phyloP scores from a whole-genome alignment of 495 filamentous ascomycete species.

The Penicillium silybi region DNA sequence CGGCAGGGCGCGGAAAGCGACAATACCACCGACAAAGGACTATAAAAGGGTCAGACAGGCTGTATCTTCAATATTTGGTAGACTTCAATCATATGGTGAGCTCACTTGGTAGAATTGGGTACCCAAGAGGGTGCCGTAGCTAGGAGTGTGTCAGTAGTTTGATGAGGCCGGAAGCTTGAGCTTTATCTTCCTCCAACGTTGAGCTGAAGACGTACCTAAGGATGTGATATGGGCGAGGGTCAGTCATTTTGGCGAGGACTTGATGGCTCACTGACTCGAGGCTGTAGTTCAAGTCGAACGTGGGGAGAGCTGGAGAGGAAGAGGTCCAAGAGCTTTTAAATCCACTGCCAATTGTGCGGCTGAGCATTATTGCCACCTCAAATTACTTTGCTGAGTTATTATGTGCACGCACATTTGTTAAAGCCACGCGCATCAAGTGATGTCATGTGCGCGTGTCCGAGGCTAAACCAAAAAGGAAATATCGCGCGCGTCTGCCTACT shows the following conservation, averaged over 20 bases:
- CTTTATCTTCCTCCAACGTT: not conserved
- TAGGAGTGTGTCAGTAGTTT: slow-evolving; percentile 33
- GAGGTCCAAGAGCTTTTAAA: slow-evolving; percentile 3
- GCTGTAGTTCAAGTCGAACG: not conserved
- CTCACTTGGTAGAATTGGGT: slow-evolving; percentile 73
- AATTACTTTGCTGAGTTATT: not conserved
- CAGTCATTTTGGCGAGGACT: slow-evolving; percentile 28
- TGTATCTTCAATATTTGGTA: not conserved
- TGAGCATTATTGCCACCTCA: slow-evolving; percentile 1
- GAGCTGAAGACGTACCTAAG: slow-evolving; percentile 55
- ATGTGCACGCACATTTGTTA: slow-evolving; percentile 7
- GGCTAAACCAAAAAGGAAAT: slow-evolving; percentile 38
- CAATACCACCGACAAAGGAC: slow-evolving; percentile 75
- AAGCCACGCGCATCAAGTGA: slow-evolving; percentile 24
- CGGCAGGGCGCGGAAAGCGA: slow-evolving; percentile 69
- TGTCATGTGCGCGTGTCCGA: slow-evolving; percentile 44
- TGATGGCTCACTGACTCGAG: not conserved
- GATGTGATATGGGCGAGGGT: slow-evolving; percentile 72
- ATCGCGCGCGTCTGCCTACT: slow-evolving; percentile 47
- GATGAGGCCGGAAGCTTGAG: not conserved
- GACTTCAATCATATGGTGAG: not conserved
- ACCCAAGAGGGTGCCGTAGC: slow-evolving; percentile 77
- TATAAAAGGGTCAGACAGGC: slow-evolving; percentile 20
- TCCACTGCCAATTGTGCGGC: not conserved
- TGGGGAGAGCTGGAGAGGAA: not conserved